Percentiles rank a stretch among this genome's conserved stretches.
Conservation (phyloP, 2,329 filamentous ascomycete genomes). For the Hypoxylon sp. region DNA sequence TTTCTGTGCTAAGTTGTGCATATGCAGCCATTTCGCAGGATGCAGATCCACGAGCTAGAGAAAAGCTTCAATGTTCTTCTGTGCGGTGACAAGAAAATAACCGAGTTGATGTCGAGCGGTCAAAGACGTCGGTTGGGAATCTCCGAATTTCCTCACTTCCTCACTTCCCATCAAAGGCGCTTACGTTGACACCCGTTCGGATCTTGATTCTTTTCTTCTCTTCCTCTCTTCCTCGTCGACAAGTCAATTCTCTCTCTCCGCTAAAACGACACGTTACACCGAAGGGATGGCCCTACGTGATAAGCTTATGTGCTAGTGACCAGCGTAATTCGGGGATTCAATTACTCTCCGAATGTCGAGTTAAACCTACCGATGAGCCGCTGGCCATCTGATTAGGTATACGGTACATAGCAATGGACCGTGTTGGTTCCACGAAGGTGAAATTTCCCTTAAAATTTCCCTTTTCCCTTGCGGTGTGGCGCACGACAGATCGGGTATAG, state of each 20-base stretch:
- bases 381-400: constrained; percentile 18
- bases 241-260: background rate
- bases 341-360: constrained; percentile 39
- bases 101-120: constrained; percentile 20
- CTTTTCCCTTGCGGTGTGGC: constrained; percentile 10
- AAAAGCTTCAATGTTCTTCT: constrained; percentile 5
- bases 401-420: constrained; percentile 3
- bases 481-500: constrained; percentile 14
- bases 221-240: background rate
- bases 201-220: constrained; percentile 10
- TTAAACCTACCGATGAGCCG: constrained; percentile 16
- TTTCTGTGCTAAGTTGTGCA: constrained; percentile 44
- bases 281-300: constrained; percentile 28
- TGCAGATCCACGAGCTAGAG: constrained; percentile 36
- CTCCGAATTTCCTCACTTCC: constrained; percentile 1
- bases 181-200: constrained; percentile 6
- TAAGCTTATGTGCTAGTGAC: constrained; percentile 28
- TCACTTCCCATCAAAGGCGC: background rate
- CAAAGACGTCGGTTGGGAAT: constrained; percentile 13
- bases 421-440: constrained; percentile 24
- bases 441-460: background rate
- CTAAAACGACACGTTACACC: constrained; percentile 32
- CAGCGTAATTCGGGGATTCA: constrained; percentile 39
- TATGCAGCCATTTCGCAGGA: constrained; percentile 38
- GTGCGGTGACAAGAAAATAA: constrained; percentile 16